phyloP scores from a whole-genome alignment of 495 filamentous ascomycete species.

The Annulohypoxylon nitens region DNA sequence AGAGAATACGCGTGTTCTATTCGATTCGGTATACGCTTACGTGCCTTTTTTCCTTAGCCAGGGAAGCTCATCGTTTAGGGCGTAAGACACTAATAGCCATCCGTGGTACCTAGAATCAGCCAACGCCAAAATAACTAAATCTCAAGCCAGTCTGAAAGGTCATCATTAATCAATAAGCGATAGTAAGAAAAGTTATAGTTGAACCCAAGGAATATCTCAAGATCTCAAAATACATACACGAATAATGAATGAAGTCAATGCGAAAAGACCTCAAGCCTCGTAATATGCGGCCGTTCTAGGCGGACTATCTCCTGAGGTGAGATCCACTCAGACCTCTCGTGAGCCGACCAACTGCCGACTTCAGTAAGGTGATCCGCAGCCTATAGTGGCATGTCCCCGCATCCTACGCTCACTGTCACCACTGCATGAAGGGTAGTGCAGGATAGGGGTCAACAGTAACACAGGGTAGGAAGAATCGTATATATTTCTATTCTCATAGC shows the following conservation, averaged over 20 bases:
- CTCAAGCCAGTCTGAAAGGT: background rate
- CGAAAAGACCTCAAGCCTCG: constrained; percentile 3
- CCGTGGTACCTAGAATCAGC: background rate
- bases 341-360: constrained; percentile 42
- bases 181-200: background rate
- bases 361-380: constrained; percentile 35
- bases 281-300: constrained; percentile 14
- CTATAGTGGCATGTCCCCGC: constrained; percentile 27
- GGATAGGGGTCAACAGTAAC: background rate
- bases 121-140: background rate
- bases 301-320: constrained; percentile 24
- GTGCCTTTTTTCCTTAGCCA: background rate
- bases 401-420: constrained; percentile 17
- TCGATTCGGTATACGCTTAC: background rate
- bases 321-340: constrained; percentile 22
- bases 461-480: background rate
- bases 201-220: background rate
- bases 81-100: background rate
- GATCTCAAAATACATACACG: background rate
- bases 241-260: background rate
- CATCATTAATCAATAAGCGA: background rate
- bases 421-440: background rate
- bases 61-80: background rate
- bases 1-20: background rate
- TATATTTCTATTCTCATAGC: constrained; percentile 16